A percentile compares a stretch with the other conserved stretches of the same genome.
These are phyloP conservation scores for Yamadazyma aaseri DNA, from an alignment of 1,139 yeast genomes.

Conservation along the genomic window DNA sequence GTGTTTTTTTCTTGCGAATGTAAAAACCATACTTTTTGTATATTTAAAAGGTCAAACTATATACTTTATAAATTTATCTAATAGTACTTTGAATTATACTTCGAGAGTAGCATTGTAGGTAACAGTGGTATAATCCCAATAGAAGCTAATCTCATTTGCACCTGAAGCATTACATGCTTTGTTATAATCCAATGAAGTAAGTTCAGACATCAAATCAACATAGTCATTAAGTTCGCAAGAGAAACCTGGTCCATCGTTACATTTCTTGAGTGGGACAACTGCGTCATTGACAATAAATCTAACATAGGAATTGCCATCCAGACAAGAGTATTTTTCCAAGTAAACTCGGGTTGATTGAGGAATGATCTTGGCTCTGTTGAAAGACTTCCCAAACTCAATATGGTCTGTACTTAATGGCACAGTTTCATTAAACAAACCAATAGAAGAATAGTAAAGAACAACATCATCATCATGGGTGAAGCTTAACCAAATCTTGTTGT, in stretches of 20 bases:
- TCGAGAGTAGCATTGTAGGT: constrained; percentile 22
- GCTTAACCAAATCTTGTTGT: constrained; percentile 40
- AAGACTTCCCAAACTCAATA: constrained; percentile 40
- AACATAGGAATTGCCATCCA: constrained; percentile 39
- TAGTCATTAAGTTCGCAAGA: constrained; percentile 50
- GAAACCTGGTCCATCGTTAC: constrained; percentile 57
- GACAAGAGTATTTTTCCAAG: constrained; percentile 47
- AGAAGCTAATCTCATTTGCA: constrained; percentile 32
- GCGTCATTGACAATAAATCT: constrained; percentile 56
- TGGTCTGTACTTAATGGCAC: constrained; percentile 20
- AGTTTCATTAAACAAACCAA: constrained; percentile 41
- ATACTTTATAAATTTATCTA: too few species aligned
- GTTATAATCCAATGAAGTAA: constrained; percentile 26
- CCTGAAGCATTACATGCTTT: constrained; percentile 35
- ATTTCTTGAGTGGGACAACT: constrained; percentile 46
- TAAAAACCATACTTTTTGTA: background rate
- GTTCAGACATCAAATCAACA: constrained; percentile 21
- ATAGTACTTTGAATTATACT: background rate
- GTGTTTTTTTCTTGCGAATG: background rate
- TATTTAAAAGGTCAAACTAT: too few species aligned
- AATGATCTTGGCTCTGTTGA: constrained; percentile 46
- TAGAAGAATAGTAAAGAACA: constrained; percentile 46
- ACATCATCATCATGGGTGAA: constrained; percentile 65
- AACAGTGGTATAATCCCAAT: constrained; percentile 31
- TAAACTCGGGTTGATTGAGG: constrained; percentile 61